These are phyloP conservation scores for Vanderwaltozyma verrucispora DNA, from an alignment of 805 yeast genomes.

Conservation along the genomic window DNA sequence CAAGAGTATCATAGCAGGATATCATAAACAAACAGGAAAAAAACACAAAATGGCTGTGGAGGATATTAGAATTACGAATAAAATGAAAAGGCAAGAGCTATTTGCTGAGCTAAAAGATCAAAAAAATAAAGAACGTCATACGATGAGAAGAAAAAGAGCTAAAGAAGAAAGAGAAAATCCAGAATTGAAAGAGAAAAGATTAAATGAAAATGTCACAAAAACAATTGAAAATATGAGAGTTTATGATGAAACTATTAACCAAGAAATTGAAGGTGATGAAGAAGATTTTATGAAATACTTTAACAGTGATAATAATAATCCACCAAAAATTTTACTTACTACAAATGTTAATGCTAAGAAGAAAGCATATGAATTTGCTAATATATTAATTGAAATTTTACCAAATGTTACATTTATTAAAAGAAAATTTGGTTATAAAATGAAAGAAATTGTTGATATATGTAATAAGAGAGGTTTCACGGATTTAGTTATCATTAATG, in stretches of 20 bases:
- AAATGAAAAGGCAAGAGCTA: slow-evolving; percentile 68
- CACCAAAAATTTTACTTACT: slow-evolving; percentile 84
- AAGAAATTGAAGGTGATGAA: slow-evolving; percentile 32
- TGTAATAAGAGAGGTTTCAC: slow-evolving; percentile 80
- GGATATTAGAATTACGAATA: slow-evolving; percentile 52
- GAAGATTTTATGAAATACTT: slow-evolving; percentile 25
- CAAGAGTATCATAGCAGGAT: no score
- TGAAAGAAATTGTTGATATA: slow-evolving; percentile 78
- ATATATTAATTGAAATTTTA: slow-evolving; percentile 67
- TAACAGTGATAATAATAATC: slow-evolving; percentile 46
- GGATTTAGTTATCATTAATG: slow-evolving; percentile 81
- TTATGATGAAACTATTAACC: slow-evolving; percentile 69
- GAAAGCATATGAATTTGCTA: slow-evolving; percentile 84
- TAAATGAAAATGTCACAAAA: slow-evolving; percentile 65
- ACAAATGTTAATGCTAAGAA: slow-evolving; percentile 82
- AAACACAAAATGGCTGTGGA: slow-evolving; percentile 26
- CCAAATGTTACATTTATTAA: slow-evolving; percentile 84
- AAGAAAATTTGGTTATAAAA: slow-evolving; percentile 71
- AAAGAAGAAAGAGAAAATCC: slow-evolving; percentile 80
- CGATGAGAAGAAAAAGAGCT: slow-evolving; percentile 70
- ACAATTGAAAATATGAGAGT: slow-evolving; percentile 80
- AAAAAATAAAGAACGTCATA: slow-evolving; percentile 66
- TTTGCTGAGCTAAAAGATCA: slow-evolving; percentile 67
- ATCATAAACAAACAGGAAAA: neutral
- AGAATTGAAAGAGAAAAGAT: slow-evolving; percentile 67